Percentiles rank a stretch among this genome's conserved stretches.
These are phyloP conservation scores for Epichloe amarillans DNA, from an alignment of 2,329 filamentous ascomycete species.

Conservation along the genomic window DNA sequence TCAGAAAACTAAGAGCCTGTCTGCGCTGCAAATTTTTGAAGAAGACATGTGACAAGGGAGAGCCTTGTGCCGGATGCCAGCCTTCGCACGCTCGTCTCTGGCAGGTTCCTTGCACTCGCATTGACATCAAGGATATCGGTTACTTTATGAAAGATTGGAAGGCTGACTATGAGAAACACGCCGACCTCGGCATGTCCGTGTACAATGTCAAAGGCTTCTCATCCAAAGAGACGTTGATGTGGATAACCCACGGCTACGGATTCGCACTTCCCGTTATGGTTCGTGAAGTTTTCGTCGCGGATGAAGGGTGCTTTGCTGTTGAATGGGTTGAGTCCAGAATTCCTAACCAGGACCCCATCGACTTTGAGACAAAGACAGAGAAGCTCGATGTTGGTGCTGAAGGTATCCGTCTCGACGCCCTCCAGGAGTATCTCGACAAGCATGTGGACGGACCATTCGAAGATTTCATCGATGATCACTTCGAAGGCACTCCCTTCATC, in stretches of 20 bases:
- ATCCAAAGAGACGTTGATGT: slow-evolving; percentile 57
- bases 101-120: slow-evolving; percentile 95
- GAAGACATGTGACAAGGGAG: slow-evolving; percentile 97
- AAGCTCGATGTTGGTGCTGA: slow-evolving; percentile 81
- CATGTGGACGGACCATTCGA: slow-evolving; percentile 90
- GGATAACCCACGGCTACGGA: slow-evolving; percentile 93
- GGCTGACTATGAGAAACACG: slow-evolving; percentile 86
- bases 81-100: slow-evolving; percentile 89
- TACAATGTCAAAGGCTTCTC: slow-evolving; percentile 86
- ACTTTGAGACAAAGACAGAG: slow-evolving; percentile 79
- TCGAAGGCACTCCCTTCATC: slow-evolving; percentile 87
- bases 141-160: slow-evolving; percentile 99
- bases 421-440: slow-evolving; percentile 88
- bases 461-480: slow-evolving; percentile 89
- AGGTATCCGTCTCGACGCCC: slow-evolving; percentile 64
- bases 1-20: slow-evolving; percentile 86
- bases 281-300: slow-evolving; percentile 81
- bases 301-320: slow-evolving; percentile 83
- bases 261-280: slow-evolving; percentile 87
- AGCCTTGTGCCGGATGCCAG: slow-evolving; percentile 89
- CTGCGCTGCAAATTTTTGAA: slow-evolving; percentile 96
- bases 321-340: slow-evolving; percentile 83
- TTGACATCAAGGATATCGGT: slow-evolving; percentile 95
- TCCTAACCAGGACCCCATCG: slow-evolving; percentile 53
- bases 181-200: slow-evolving; percentile 75